Evolutionary conservation across 768 basidiomycete genomes (phyloP), one percentile per base, ranked within the genome.

Genomic region (Mrakia frigida): DNA sequence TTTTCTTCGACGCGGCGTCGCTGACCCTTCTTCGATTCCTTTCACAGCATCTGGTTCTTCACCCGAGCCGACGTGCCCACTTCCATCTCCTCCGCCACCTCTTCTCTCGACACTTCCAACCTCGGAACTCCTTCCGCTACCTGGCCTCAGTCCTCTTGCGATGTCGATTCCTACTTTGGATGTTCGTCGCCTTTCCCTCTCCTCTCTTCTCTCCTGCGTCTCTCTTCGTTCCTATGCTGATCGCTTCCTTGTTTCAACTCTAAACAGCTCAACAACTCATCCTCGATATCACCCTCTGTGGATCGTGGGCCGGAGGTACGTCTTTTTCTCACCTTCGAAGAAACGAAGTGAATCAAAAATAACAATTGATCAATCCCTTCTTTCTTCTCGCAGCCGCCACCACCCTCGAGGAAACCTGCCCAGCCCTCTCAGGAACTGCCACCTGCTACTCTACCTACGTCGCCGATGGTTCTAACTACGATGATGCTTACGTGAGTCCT

Each of bases 241-340:
- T 11, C 11, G 5, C 39, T 11, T 11, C 39, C 5, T 41, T 11
- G 6, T 41, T 41, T 41, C 11, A 41, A 41, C 5, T 6, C 5
- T 6, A 41, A 41, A 41, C 39, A 41, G 39, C 46, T 78, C 81
- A 83, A 81, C 81, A 77, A 46, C 72, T 82, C 72, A 79, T 80
- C 25, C 88, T 92, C 74, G 89, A 90, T 80, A 92, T 92, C 75
- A 90, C 91, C 9, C 85, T 89, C 39, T 89, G 81, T 77, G 88
- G 77, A 78, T 86, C 85, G 77, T 87, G 86, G 72, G 90, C 91
- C 9, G 89, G 88, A 28, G 23, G 25, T 56, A 18, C 16, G 50
- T 56, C 25, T 53, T 53, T 53, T n/a, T 53, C 21, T 21, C 23
- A 14, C 6, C 21, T 21, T 53, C 52, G 52, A 56, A n/a, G 2